Evolutionary conservation across 2,329 filamentous ascomycete genomes (phyloP).

Genomic region (Ophiobolus disseminans): DNA sequence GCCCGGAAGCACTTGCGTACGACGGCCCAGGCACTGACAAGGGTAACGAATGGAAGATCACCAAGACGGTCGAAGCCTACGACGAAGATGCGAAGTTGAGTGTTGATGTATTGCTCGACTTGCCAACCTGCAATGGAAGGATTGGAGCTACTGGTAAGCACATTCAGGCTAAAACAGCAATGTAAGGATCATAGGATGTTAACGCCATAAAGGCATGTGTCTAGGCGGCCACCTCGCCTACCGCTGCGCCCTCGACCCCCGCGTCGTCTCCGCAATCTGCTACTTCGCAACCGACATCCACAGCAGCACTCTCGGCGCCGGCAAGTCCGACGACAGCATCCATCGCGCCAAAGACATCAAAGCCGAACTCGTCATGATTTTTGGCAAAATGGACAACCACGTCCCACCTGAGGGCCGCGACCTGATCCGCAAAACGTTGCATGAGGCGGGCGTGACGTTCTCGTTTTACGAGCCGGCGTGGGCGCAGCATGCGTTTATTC

Average conservation of each 20-base stretch:
- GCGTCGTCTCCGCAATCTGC: conserved; percentile 78
- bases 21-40: conserved; percentile 86
- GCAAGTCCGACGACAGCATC: conserved; percentile 69
- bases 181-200: neutral
- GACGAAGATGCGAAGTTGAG: conserved; percentile 65
- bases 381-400: conserved; percentile 89
- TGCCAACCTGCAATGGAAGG: conserved; percentile 70
- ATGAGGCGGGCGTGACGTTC: conserved; percentile 76
- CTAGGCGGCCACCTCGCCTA: conserved; percentile 88
- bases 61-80: conserved; percentile 85
- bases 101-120: conserved; percentile 50
- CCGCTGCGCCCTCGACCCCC: conserved; percentile 74
- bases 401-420: conserved; percentile 84
- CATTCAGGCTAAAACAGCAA: neutral
- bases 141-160: conserved; percentile 56
- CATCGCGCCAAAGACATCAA: conserved; percentile 70
- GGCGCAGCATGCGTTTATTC: conserved; percentile 70
- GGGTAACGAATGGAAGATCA: conserved; percentile 85
- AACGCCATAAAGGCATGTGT: conserved; percentile 70
- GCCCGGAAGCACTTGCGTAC: conserved; percentile 82
- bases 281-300: conserved; percentile 96
- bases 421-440: conserved; percentile 80
- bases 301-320: conserved; percentile 73
- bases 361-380: conserved; percentile 86
- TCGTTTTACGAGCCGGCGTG: conserved; percentile 90